These are phyloP conservation scores for Verticillium dahliae DNA, from an alignment of 2,329 filamentous ascomycete species.

Conservation along the genomic window DNA sequence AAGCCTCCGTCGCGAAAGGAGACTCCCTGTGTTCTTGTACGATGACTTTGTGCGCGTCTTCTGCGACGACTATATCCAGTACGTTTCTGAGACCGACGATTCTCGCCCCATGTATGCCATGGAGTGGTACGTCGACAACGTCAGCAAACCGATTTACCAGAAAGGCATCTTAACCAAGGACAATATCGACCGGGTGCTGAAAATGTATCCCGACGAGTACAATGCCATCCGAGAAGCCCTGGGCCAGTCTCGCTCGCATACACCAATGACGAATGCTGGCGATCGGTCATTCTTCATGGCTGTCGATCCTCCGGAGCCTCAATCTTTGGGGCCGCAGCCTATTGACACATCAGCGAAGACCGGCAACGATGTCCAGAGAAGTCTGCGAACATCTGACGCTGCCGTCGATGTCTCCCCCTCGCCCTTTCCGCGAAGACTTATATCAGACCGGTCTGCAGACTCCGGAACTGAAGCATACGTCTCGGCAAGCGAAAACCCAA, in stretches of 20 bases:
- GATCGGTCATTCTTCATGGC: neutral
- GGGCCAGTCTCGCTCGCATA: neutral
- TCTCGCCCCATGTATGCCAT: constrained; percentile 26
- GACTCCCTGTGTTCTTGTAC: constrained; percentile 35
- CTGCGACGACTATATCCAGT: constrained; percentile 31
- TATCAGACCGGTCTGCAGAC: neutral
- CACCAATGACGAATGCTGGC: neutral
- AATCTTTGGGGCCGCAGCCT: neutral
- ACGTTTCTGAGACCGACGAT: constrained; percentile 24
- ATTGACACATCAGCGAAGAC: neutral
- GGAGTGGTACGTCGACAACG: constrained; percentile 31
- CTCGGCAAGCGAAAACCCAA: neutral
- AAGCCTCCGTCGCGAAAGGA: constrained; percentile 23
- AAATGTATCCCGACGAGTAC: constrained; percentile 23
- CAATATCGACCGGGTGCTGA: constrained; percentile 27
- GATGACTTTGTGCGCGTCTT: constrained; percentile 47
- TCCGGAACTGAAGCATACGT: neutral
- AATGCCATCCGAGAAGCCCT: constrained; percentile 6
- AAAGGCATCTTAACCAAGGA: constrained; percentile 23
- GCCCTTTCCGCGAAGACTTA: neutral
- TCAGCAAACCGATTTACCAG: constrained; percentile 14
- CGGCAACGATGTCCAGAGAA: neutral
- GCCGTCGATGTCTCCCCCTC: neutral
- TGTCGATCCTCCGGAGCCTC: neutral
- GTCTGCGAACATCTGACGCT: neutral